Conservation (phyloP, 1,284 basidiomycete genomes). For the Malassezia sympodialis region DNA sequence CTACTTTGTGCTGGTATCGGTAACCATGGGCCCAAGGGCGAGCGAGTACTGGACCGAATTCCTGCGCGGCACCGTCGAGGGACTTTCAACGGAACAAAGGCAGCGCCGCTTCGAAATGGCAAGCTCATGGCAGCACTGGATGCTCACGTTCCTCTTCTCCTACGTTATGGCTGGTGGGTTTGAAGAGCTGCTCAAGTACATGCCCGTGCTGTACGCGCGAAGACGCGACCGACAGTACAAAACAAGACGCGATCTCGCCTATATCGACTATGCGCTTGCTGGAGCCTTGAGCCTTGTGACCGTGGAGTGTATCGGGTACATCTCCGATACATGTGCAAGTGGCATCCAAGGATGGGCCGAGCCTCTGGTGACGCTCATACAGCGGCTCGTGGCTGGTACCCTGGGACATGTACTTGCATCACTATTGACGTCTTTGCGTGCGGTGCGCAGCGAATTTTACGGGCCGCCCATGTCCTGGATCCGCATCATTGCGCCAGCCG, state of each 20-base stretch:
- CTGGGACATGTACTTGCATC: neutral
- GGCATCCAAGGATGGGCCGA: neutral
- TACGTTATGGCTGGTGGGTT: constrained; percentile 6
- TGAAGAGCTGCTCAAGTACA: constrained; percentile 1
- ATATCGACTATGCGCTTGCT: constrained; percentile 4
- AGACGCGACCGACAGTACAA: neutral
- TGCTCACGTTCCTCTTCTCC: constrained; percentile 4
- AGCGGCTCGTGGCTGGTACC: constrained; percentile 1
- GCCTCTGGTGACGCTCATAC: neutral
- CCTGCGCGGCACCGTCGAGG: constrained; percentile 2
- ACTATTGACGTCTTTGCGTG: neutral
- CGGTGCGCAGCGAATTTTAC: neutral
- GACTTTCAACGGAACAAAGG: neutral
- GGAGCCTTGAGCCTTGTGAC: neutral
- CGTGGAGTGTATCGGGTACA: constrained; percentile 7
- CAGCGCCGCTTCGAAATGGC: neutral
- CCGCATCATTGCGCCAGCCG: neutral
- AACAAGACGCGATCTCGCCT: neutral
- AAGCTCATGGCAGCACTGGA: constrained; percentile 1
- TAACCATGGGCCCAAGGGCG: neutral
- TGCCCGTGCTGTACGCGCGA: neutral
- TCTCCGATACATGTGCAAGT: neutral
- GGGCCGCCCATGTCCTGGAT: neutral
- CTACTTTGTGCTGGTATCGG: neutral
- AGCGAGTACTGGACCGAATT: constrained; percentile 4